Percentiles rank a stretch among this genome's conserved stretches.
Conservation (phyloP, 2,329 filamentous ascomycete genomes). For the Paracoccidioides lutzii region DNA sequence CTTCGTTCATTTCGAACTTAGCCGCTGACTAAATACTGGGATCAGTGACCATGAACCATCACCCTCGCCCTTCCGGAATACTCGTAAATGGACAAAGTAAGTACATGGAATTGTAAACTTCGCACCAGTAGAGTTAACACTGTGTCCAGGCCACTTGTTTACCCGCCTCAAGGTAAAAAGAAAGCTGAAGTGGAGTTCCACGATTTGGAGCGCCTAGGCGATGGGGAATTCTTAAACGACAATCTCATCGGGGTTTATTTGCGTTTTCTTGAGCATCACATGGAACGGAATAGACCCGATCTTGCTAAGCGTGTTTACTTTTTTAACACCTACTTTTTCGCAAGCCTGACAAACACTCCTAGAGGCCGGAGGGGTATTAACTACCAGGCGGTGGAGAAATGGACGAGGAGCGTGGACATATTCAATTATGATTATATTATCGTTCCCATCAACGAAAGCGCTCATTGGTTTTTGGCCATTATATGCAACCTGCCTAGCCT, state of each 20-base stretch:
- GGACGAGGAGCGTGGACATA: conserved; percentile 77
- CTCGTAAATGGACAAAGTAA: conserved; percentile 8
- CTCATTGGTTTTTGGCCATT: conserved; percentile 90
- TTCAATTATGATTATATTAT: conserved; percentile 80
- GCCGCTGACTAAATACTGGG: conserved; percentile 12
- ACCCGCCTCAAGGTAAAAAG: conserved; percentile 34
- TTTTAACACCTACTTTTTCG: conserved; percentile 88
- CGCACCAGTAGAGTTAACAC: not conserved
- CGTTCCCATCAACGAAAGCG: conserved; percentile 76
- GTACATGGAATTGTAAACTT: not conserved
- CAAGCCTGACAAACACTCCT: conserved; percentile 51
- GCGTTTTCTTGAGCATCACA: conserved; percentile 52
- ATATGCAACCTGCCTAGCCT: conserved; percentile 69
- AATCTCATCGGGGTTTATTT: conserved; percentile 84
- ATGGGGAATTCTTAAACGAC: conserved; percentile 82
- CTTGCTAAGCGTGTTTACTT: conserved; percentile 60
- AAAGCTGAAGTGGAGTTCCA: conserved; percentile 33
- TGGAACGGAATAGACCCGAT: conserved; percentile 43
- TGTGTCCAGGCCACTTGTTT: conserved; percentile 27
- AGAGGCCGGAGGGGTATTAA: conserved; percentile 51
- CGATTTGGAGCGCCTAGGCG: conserved; percentile 57
- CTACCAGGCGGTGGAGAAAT: conserved; percentile 71
- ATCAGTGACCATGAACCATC: conserved; percentile 2
- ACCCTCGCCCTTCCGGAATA: not conserved
- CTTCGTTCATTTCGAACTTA: not conserved